phyloP scores from a whole-genome alignment of 768 basidiomycete genomes.

The Chalciporus piperatus region DNA sequence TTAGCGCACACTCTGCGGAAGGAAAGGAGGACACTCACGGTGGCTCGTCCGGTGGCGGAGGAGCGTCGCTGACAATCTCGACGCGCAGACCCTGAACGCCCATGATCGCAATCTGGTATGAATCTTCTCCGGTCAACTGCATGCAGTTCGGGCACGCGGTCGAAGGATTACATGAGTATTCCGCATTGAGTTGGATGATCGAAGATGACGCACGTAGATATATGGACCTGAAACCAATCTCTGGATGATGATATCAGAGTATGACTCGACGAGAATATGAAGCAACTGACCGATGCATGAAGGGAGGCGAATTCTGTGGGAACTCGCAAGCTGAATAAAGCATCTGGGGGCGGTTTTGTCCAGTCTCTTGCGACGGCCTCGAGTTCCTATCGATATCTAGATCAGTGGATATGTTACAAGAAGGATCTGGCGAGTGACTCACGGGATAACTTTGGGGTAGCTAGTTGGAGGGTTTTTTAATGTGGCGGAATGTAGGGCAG shows the following conservation, averaged over 20 bases:
- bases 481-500: constrained; percentile 1
- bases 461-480: constrained; percentile 33
- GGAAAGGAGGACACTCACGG: constrained; percentile 51
- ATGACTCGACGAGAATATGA: constrained; percentile 7
- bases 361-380: constrained; percentile 79
- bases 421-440: constrained; percentile 22
- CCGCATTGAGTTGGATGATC: constrained; percentile 10
- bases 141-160: constrained; percentile 20
- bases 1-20: constrained; percentile 9
- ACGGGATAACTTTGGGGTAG: constrained; percentile 69
- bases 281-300: constrained; percentile 68
- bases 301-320: constrained; percentile 87
- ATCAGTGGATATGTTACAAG: background rate
- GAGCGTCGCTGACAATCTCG: constrained; percentile 82
- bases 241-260: constrained; percentile 38
- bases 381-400: constrained; percentile 55
- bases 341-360: constrained; percentile 83
- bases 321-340: constrained; percentile 69
- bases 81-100: constrained; percentile 80
- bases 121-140: constrained; percentile 81
- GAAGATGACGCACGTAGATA: constrained; percentile 62
- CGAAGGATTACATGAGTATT: constrained; percentile 12
- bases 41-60: constrained; percentile 81
- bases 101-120: constrained; percentile 85
- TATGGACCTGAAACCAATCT: constrained; percentile 78